Evolutionary conservation across 768 basidiomycete species (phyloP).

Genomic region (Mycena filopes): DNA sequence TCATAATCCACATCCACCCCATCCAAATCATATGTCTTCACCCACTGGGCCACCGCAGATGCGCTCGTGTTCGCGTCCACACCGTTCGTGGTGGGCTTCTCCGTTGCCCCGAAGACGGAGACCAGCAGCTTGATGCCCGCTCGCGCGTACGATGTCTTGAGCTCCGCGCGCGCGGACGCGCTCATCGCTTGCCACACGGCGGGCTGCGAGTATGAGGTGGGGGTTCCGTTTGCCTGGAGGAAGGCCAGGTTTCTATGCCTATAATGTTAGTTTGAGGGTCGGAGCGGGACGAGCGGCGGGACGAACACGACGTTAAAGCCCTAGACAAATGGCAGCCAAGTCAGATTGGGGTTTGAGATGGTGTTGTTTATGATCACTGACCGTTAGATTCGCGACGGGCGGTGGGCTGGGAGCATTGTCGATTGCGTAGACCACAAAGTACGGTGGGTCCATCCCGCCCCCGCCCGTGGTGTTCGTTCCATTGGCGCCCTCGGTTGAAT

Average conservation of each 20-base stretch:
- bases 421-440: too few species aligned
- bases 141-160: neutral
- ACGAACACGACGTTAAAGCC: too few species aligned
- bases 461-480: too few species aligned
- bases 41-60: neutral
- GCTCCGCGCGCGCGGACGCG: neutral
- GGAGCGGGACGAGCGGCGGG: neutral
- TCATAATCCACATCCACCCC: constrained; percentile 15
- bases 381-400: neutral
- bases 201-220: neutral
- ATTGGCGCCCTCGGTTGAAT: too few species aligned
- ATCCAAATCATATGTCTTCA: neutral
- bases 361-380: too few species aligned
- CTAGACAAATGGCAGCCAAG: too few species aligned
- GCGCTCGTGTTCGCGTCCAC: neutral
- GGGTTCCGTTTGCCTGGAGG: neutral
- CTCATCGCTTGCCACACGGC: neutral
- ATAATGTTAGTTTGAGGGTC: too few species aligned
- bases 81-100: neutral
- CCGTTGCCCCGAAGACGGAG: neutral
- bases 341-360: too few species aligned
- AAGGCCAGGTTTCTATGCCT: neutral
- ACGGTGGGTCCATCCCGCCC: too few species aligned
- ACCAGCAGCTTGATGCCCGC: constrained; percentile 8
- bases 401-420: too few species aligned